Evolutionary conservation across 768 basidiomycete species (phyloP).

Genomic region (Aureoboletus auriporus): DNA sequence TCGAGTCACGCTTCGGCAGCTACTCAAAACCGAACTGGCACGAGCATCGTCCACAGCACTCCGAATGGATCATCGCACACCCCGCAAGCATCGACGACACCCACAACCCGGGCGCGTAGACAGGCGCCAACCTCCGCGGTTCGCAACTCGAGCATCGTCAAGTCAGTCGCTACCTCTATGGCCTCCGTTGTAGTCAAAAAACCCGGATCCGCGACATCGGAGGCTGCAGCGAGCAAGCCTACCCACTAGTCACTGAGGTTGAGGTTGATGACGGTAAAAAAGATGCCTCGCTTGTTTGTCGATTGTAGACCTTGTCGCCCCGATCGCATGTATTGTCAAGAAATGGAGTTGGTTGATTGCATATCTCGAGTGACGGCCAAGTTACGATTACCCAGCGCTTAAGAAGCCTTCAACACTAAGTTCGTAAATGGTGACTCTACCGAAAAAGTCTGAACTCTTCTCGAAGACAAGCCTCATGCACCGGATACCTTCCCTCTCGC

Average conservation of each 20-base stretch:
- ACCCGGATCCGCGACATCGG: not conserved
- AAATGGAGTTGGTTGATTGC: slow-evolving; percentile 27
- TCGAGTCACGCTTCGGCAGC: not conserved
- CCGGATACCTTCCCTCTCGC: slow-evolving; percentile 27
- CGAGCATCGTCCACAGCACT: not conserved
- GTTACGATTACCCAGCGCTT: not conserved
- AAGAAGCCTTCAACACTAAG: slow-evolving; percentile 34
- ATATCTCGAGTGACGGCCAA: slow-evolving; percentile 11
- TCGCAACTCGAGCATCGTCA: not conserved
- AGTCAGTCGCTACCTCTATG: not conserved
- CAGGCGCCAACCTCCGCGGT: slow-evolving; percentile 3
- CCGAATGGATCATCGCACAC: not conserved
- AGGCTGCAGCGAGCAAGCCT: not conserved
- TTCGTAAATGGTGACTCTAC: slow-evolving; percentile 73
- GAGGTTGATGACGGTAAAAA: not conserved
- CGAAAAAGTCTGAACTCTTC: slow-evolving; percentile 83
- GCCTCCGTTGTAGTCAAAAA: not conserved
- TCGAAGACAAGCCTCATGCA: slow-evolving; percentile 69
- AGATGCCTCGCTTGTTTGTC: slow-evolving; percentile 2
- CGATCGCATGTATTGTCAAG: slow-evolving; percentile 12
- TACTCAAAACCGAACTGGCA: not conserved
- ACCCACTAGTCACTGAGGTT: not conserved
- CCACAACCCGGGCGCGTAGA: slow-evolving; percentile 7
- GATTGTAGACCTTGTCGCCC: slow-evolving; percentile 11
- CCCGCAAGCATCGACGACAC: not conserved